These are phyloP conservation scores for Pythium phragmitis DNA, from an alignment of 352 stramenopile species.

Conservation along the genomic window DNA sequence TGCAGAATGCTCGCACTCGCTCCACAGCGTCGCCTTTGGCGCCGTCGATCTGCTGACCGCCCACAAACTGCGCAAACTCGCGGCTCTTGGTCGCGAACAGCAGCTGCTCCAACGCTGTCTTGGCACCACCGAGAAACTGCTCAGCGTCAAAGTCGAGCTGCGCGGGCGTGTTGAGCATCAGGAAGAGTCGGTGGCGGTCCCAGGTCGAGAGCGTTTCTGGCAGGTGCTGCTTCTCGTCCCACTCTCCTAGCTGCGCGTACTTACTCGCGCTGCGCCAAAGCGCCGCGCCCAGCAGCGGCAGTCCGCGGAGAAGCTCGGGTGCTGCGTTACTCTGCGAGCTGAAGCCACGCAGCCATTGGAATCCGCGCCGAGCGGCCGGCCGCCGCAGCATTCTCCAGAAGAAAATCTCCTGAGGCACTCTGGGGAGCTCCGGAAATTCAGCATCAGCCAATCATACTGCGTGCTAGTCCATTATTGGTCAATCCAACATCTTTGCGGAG, in stretches of 20 bases:
- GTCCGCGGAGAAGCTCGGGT: slow-evolving; percentile 10
- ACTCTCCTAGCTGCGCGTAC: slow-evolving; percentile 13
- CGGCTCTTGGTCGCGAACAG: slow-evolving; percentile 20
- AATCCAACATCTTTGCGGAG: neutral
- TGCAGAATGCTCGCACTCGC: slow-evolving; percentile 12
- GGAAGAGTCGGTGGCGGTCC: slow-evolving; percentile 24
- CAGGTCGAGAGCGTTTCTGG: slow-evolving; percentile 17
- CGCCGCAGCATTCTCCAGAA: neutral
- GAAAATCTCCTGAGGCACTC: too few relatives aligned
- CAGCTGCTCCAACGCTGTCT: slow-evolving; percentile 19
- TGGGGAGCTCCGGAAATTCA: too few relatives aligned
- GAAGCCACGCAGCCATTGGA: neutral
- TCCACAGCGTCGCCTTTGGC: slow-evolving; percentile 4
- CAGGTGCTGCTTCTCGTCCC: slow-evolving; percentile 20
- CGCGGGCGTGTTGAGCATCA: slow-evolving; percentile 20
- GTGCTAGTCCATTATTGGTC: neutral
- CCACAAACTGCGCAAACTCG: slow-evolving; percentile 20
- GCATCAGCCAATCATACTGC: neutral
- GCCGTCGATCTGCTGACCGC: neutral
- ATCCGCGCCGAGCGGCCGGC: neutral
- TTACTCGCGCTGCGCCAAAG: slow-evolving; percentile 21
- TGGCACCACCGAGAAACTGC: slow-evolving; percentile 20
- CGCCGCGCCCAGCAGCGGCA: slow-evolving; percentile 20
- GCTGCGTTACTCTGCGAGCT: neutral
- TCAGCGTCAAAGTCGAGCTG: slow-evolving; percentile 23